Evolutionary conservation across 768 basidiomycete genomes (phyloP).

Genomic region (Epithele typhae): DNA sequence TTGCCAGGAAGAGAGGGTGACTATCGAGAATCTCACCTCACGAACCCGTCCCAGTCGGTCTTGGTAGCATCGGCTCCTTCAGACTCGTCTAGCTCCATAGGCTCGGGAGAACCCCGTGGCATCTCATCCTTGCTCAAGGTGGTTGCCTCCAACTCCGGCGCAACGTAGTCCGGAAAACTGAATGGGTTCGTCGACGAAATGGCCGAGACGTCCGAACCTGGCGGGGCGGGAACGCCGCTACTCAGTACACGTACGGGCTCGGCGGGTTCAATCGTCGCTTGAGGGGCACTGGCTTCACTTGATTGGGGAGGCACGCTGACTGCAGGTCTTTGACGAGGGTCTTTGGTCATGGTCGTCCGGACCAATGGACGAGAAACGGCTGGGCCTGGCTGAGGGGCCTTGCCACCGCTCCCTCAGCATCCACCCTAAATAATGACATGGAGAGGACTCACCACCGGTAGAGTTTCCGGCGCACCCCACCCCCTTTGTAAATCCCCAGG

Average conservation of each 20-base stretch:
- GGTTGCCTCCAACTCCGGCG: slow-evolving; percentile 5
- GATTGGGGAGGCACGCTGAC: neutral
- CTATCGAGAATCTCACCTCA: slow-evolving; percentile 2
- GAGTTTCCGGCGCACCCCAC: neutral
- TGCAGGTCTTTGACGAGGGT: too few species aligned
- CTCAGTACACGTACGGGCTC: slow-evolving; percentile 4
- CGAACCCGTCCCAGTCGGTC: slow-evolving; percentile 3
- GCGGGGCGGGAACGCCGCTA: slow-evolving; percentile 1
- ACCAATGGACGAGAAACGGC: too few species aligned
- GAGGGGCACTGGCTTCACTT: neutral
- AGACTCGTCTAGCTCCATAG: neutral
- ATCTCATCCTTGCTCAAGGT: too few species aligned
- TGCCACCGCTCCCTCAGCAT: too few species aligned
- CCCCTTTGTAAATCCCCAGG: neutral
- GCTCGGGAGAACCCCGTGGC: neutral
- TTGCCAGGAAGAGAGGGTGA: too few species aligned
- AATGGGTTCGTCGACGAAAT: slow-evolving; percentile 6
- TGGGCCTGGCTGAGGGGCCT: too few species aligned
- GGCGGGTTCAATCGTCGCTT: too few species aligned
- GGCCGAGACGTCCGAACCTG: slow-evolving; percentile 1
- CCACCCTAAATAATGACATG: too few species aligned
- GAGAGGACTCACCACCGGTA: neutral
- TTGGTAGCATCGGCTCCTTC: neutral
- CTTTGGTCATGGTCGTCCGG: too few species aligned
- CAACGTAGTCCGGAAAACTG: slow-evolving; percentile 3